These are phyloP conservation scores for Aspergillus sp. DNA, from an alignment of 2,329 filamentous ascomycete genomes.

Conservation along the genomic window DNA sequence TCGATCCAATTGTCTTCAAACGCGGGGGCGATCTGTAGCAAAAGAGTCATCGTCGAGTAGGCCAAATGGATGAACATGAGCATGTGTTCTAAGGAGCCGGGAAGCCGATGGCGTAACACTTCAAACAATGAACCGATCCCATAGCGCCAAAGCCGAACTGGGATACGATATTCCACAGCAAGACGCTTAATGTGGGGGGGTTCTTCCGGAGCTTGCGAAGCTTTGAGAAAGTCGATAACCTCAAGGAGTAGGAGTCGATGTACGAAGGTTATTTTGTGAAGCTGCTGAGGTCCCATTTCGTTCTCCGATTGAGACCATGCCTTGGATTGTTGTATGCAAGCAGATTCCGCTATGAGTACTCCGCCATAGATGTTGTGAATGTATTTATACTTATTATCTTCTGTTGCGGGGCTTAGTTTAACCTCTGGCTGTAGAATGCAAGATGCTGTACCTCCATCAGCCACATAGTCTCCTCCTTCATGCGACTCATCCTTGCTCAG, in stretches of 20 bases:
- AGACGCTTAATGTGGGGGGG: conserved; percentile 65
- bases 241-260: conserved; percentile 80
- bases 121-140: conserved; percentile 86
- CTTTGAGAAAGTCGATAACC: conserved; percentile 83
- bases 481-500: conserved; percentile 18
- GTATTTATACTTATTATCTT: conserved; percentile 54
- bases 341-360: conserved; percentile 80
- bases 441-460: conserved; percentile 26
- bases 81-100: conserved; percentile 82
- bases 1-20: conserved; percentile 94
- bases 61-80: conserved; percentile 83
- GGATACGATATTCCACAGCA: conserved; percentile 84
- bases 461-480: conserved; percentile 18
- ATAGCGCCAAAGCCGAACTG: conserved; percentile 89
- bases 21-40: conserved; percentile 79
- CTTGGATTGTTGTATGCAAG: conserved; percentile 81
- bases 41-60: conserved; percentile 83
- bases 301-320: conserved; percentile 57
- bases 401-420: conserved; percentile 60
- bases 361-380: conserved; percentile 68
- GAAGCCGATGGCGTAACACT: conserved; percentile 70
- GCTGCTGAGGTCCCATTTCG: conserved; percentile 55
- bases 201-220: conserved; percentile 80
- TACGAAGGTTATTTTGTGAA: conserved; percentile 84
- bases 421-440: conserved; percentile 60